These are phyloP conservation scores for Sporothrix inflata DNA, from an alignment of 2,329 filamentous ascomycete species.

Conservation along the genomic window DNA sequence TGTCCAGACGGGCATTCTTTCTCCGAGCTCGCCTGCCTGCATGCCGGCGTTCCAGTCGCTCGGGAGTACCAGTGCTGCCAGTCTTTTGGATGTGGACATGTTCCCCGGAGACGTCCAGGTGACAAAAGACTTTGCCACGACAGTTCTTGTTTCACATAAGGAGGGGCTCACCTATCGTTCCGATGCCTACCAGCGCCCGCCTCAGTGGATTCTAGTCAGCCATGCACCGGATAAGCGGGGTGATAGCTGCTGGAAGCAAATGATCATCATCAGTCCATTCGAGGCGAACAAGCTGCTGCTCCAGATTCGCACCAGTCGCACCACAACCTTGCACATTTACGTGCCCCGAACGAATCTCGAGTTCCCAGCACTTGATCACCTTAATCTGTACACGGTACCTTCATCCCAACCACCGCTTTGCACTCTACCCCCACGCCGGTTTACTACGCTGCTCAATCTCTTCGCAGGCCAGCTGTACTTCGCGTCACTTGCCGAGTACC, in stretches of 20 bases:
- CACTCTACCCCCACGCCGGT: no score
- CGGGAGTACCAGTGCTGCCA: slow-evolving; percentile 45
- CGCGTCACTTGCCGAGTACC: no score
- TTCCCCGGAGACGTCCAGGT: slow-evolving; percentile 50
- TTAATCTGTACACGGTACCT: no score
- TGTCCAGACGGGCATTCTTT: slow-evolving; percentile 43
- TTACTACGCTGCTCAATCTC: no score
- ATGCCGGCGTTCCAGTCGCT: slow-evolving; percentile 53
- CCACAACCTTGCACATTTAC: background rate
- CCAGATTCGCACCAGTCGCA: background rate
- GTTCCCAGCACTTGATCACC: no score
- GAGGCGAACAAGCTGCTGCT: background rate
- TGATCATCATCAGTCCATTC: slow-evolving; percentile 17
- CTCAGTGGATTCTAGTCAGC: slow-evolving; percentile 5
- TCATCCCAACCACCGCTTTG: no score
- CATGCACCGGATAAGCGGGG: background rate
- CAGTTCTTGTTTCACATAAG: slow-evolving; percentile 40
- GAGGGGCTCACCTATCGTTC: background rate
- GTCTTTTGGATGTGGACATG: slow-evolving; percentile 37
- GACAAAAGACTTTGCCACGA: slow-evolving; percentile 55
- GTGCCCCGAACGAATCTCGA: background rate
- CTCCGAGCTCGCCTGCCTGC: slow-evolving; percentile 39
- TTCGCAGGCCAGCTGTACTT: no score
- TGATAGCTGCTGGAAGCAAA: background rate
- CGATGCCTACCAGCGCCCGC: background rate